Evolutionary conservation across 106 monocot genomes (phyloP), one percentile per base, ranked within the genome.

Genomic region (Allium sativum): DNA sequence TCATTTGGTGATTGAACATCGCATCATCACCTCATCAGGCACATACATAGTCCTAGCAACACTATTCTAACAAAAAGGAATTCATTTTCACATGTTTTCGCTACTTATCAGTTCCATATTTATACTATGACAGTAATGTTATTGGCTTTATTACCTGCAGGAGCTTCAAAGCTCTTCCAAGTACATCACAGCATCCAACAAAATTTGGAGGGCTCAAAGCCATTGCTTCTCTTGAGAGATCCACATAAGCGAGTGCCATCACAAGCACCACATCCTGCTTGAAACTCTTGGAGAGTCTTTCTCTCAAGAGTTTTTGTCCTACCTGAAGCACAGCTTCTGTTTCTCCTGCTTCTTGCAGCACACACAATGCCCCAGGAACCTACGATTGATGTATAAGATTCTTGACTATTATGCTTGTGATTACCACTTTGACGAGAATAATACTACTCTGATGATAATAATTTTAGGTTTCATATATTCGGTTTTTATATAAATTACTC

Each of bases 201-300:
- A 91, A 74, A 70, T 96, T 79, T 5, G 96, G 87, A 15, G 96
- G 82, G 55, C 14, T 76, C 45, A 65, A 55, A 18, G 77, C 68
- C 96, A 96, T 88, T 11, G 78, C 84, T 52, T 96, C 91, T 65
- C 96, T 79, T 0, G 96, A 96, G 15, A 79, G 65, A 42, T 96
- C 96, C 12, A 91, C 96, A 68, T 80, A 91, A 15, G 96, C 81
- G 21, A 96, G 77, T 4, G 77, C 77, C 95, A 95, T 95, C 8
- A n/a, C n/a, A n/a, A n/a, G n/a, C n/a, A n/a, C n/a, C n/a, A n/a
- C 75, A 66, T 95, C 95, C 62, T 86, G 83, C 75, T 95, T 95
- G 68, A 90, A 90, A 12, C 70, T 58, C 75, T 95, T 95, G 14
- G 86, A 79, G 15, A 87, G 72, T 57, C 77, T 58, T 59, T 95